phyloP scores from a whole-genome alignment of 164 flowering plant genomes.

The Nymphaea colorata region DNA sequence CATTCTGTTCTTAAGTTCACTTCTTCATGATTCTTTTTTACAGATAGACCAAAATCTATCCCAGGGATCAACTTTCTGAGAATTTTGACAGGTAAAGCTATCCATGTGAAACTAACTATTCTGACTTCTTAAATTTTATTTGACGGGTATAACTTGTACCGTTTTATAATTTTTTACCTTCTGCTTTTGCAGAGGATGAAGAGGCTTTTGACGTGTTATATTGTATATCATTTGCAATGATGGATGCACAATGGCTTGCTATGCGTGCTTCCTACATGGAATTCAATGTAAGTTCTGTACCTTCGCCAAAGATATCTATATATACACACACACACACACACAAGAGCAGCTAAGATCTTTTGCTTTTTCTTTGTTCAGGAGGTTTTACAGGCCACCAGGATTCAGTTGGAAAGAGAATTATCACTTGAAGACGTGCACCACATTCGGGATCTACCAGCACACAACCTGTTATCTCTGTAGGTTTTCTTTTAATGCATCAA shows the following conservation, averaged over 20 bases:
- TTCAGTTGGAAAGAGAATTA: slow-evolving; percentile 77
- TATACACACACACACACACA: no score
- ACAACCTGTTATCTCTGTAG: slow-evolving; percentile 66
- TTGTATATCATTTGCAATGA: slow-evolving; percentile 81
- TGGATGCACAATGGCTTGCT: slow-evolving; percentile 99
- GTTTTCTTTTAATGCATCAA: background rate
- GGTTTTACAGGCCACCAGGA: slow-evolving; percentile 66
- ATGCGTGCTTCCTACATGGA: slow-evolving; percentile 97
- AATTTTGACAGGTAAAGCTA: slow-evolving; percentile 55
- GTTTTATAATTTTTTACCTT: background rate
- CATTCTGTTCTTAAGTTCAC: background rate
- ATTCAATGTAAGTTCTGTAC: slow-evolving; percentile 49
- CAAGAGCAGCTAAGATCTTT: background rate
- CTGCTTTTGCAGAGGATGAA: slow-evolving; percentile 67
- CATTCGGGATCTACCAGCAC: slow-evolving; percentile 80
- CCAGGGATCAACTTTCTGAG: slow-evolving; percentile 71
- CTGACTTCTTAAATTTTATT: background rate
- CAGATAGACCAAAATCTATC: slow-evolving; percentile 76
- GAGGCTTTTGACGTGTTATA: slow-evolving; percentile 74
- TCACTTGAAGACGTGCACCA: slow-evolving; percentile 61
- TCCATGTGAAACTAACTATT: background rate
- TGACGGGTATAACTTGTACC: background rate
- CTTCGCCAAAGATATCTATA: background rate
- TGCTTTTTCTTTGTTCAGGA: slow-evolving; percentile 36
- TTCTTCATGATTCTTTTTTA: slow-evolving; percentile 6